A percentile compares a stretch with the other conserved stretches of the same genome.
Evolutionary conservation across 2,329 filamentous ascomycete species (phyloP).

Genomic region (Xylariaceae sp.): DNA sequence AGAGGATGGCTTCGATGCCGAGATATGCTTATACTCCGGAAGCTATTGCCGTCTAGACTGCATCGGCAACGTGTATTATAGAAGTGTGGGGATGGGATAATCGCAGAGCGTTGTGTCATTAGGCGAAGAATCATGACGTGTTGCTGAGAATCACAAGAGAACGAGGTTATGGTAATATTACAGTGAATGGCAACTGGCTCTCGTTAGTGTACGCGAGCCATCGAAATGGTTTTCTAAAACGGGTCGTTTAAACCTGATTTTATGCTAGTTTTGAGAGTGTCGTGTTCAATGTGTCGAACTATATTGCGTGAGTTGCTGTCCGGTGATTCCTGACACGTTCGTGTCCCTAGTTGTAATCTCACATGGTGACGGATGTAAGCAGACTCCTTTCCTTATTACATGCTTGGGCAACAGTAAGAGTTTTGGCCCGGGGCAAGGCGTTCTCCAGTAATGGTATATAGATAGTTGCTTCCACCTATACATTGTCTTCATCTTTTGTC

Average conservation of each 20-base stretch:
- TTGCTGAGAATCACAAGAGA: not conserved
- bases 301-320: not conserved
- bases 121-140: not conserved
- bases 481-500: no score
- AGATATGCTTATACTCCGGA: slow-evolving; percentile 66
- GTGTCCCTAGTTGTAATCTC: not conserved
- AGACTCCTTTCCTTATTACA: no score
- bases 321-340: not conserved
- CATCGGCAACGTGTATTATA: slow-evolving; percentile 2
- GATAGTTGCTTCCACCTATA: no score
- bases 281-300: not conserved
- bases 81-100: not conserved
- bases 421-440: no score
- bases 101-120: not conserved
- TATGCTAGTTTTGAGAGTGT: not conserved
- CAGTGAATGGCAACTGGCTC: not conserved
- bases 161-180: not conserved
- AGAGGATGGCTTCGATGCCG: slow-evolving; percentile 76
- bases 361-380: no score
- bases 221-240: no score
- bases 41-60: slow-evolving; percentile 17
- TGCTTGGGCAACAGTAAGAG: no score
- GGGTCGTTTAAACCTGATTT: no score
- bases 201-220: not conserved
- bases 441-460: no score